A percentile compares a stretch with the other conserved stretches of the same genome.
phyloP scores from a whole-genome alignment of 2,329 filamentous ascomycete genomes.

The Colletotrichum brevisporum region DNA sequence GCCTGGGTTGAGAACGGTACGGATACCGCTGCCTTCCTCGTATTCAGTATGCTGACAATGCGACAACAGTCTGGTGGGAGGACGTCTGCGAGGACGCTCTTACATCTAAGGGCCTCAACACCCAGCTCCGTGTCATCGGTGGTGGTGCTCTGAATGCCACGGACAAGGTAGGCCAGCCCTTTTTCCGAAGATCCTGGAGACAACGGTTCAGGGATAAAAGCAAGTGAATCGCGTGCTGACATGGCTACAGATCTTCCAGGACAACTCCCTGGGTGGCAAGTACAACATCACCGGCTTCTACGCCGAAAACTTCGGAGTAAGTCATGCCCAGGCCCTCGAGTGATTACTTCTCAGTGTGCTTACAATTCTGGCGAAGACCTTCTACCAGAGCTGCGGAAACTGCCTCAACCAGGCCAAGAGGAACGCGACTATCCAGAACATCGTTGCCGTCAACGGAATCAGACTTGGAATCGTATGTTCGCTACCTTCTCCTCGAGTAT shows the following conservation, averaged over 20 bases:
- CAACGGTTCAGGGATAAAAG: no score
- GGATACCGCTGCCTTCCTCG: accelerated
- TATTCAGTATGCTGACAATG: neutral
- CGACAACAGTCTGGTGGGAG: slow-evolving; percentile 47
- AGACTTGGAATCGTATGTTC: slow-evolving; percentile 45
- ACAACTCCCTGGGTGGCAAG: slow-evolving; percentile 49
- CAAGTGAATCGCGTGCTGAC: neutral
- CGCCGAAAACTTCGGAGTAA: slow-evolving; percentile 45
- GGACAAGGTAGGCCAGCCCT: slow-evolving; percentile 44
- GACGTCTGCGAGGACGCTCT: slow-evolving; percentile 49
- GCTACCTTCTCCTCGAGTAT: neutral
- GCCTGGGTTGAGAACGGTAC: slow-evolving; percentile 50
- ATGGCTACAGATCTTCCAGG: slow-evolving; percentile 46
- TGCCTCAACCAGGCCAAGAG: slow-evolving; percentile 46
- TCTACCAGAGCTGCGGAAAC: slow-evolving; percentile 49
- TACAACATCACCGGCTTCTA: slow-evolving; percentile 51
- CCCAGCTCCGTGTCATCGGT: slow-evolving; percentile 47
- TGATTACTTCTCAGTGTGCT: neutral
- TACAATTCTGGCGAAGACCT: slow-evolving; percentile 34
- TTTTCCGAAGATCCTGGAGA: no score
- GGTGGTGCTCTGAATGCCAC: slow-evolving; percentile 48
- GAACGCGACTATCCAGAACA: slow-evolving; percentile 47
- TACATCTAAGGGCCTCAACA: slow-evolving; percentile 48
- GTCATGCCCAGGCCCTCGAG: neutral
- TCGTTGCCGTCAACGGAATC: slow-evolving; percentile 45